Evolutionary conservation across 2,329 filamentous ascomycete genomes (phyloP), one percentile per base, ranked within the genome.

Genomic region (Pseudocercospora vitis): DNA sequence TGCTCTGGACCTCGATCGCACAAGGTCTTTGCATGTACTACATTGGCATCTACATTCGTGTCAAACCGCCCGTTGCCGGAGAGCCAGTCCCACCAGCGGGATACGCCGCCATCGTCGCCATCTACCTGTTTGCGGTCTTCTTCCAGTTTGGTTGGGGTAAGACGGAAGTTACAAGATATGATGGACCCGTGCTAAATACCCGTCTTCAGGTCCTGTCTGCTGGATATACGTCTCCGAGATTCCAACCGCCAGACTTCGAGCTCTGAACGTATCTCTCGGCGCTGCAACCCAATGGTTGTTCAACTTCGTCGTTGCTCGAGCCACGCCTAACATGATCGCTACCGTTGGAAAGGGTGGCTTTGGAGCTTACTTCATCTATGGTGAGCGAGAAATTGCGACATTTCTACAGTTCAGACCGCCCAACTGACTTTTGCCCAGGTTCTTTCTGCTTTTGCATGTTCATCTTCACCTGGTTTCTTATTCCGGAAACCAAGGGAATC

Each of bases 191-290:
- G 3, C 21, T 21, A 3, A 18, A 14, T 37, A 37, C 14, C 16
- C 3, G 6, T 37, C 7, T 2, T 7, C 7, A 44, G 39, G 42
- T 18, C 84, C 84, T 0, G 83, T 83, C 26, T 87, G 83, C 72
- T 89, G 86, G 85, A 87, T 88, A 64, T 83, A 88, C 63, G 80
- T 87, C 2, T 48, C 46, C 21, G 86, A 89, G 70, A 88, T 89
- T 53, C 85, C 85, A 0, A 84, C 83, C 5, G 83, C 84, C 0
- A 76, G 86, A 28, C 75, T 89, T 6, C 75, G 86, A 51, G 82
- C 81, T 14, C 72, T 86, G 60, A 88, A 88, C 63, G 85, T 89
- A 5, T 80, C 85, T 1, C 75, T 89, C 42, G 85, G 80, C 0
- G 85, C 86, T 0, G 83, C 82, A 1, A 87, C 83, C 0, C 85